Percentiles rank a stretch among this genome's conserved stretches.
These are phyloP conservation scores for Lactarius evosmus DNA, from an alignment of 768 basidiomycete species.

Conservation along the genomic window DNA sequence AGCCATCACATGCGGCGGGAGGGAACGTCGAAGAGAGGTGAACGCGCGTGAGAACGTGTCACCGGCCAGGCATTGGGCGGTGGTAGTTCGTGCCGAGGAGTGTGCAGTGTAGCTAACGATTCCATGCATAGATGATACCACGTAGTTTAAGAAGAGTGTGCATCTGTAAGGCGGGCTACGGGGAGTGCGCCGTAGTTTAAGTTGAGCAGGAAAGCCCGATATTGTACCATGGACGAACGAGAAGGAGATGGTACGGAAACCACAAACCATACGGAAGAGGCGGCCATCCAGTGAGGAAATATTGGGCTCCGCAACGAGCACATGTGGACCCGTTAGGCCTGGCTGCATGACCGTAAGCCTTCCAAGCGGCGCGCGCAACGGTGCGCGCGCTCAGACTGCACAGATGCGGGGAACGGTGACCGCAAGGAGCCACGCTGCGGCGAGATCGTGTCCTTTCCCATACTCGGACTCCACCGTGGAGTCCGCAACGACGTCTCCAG, in stretches of 20 bases:
- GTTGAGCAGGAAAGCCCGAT: conserved; percentile 38
- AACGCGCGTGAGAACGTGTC: conserved; percentile 28
- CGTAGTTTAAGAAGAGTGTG: too few relatives aligned
- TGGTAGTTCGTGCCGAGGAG: conserved; percentile 39
- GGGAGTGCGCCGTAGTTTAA: conserved; percentile 25
- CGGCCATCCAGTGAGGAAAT: conserved; percentile 34
- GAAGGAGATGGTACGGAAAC: background rate
- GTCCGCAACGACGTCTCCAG: too few relatives aligned
- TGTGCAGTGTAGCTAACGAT: conserved; percentile 39
- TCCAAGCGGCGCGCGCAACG: conserved; percentile 43
- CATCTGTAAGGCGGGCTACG: background rate
- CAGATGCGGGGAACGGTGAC: conserved; percentile 38
- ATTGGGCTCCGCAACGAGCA: conserved; percentile 54
- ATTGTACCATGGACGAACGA: conserved; percentile 29
- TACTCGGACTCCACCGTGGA: background rate
- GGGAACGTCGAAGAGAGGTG: conserved; percentile 41
- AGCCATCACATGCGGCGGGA: conserved; percentile 17
- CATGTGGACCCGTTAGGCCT: conserved; percentile 44
- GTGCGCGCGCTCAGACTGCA: conserved; percentile 37
- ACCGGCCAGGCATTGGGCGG: conserved; percentile 29
- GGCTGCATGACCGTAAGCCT: conserved; percentile 50
- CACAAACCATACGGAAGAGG: conserved; percentile 37
- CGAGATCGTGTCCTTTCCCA: conserved; percentile 28
- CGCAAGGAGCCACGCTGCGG: conserved; percentile 31
- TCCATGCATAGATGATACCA: too few relatives aligned